These are phyloP conservation scores for Rhynchospora pubera DNA, from an alignment of 176 grass and related monocot species.

Conservation along the genomic window DNA sequence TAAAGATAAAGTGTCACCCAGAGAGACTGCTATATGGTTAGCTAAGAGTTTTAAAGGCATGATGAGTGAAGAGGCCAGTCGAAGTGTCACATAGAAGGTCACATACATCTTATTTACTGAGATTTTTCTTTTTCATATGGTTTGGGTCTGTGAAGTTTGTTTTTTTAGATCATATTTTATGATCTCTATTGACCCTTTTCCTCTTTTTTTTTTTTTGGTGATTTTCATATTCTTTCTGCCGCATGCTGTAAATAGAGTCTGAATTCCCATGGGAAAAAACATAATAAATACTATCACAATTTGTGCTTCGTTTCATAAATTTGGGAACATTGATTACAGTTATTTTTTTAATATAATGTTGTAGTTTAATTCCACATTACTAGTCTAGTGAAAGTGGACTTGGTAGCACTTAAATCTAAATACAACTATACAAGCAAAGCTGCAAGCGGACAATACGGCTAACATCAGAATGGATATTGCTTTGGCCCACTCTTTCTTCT, in stretches of 20 bases:
- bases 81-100: slow-evolving; percentile 22
- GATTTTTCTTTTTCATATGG: not conserved
- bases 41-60: slow-evolving; percentile 97
- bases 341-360: not conserved
- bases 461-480: not conserved
- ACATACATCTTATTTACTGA: not conserved
- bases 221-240: slow-evolving; percentile 30
- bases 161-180: slow-evolving; percentile 24
- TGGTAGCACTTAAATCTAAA: not conserved
- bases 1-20: slow-evolving; percentile 85
- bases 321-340: not conserved
- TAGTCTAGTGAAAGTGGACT: not conserved
- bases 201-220: slow-evolving; percentile 19
- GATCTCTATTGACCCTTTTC: slow-evolving; percentile 23
- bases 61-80: slow-evolving; percentile 83
- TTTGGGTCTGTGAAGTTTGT: slow-evolving; percentile 18
- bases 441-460: not conserved
- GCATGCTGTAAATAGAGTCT: slow-evolving; percentile 50
- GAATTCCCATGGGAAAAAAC: slow-evolving; percentile 1
- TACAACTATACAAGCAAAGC: not conserved
- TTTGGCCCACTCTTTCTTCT: slow-evolving; percentile 1
- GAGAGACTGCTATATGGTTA: slow-evolving; percentile 98
- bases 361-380: not conserved
- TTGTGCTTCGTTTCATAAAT: not conserved
- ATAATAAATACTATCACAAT: not conserved